Base-by-base conservation (phyloP, 306 rosid genomes). In the Gillenia trifoliata region DNA sequence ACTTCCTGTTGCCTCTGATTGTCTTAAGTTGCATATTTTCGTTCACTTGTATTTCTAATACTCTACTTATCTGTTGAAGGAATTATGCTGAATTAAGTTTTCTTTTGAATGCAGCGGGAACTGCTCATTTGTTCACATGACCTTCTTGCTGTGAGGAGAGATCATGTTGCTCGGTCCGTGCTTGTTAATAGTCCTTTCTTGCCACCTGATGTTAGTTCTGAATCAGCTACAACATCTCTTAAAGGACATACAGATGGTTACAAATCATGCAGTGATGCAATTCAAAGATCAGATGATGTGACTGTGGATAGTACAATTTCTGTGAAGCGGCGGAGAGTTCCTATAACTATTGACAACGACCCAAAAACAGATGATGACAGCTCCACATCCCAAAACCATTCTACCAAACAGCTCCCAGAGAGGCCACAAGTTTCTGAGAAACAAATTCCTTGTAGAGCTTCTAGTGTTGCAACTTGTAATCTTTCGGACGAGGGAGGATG, bases 141-240 rank as follows among this genome's bases (percentile, higher is more conserved):
- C 67, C 82, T 90, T 79, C 98, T 95, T 64, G 91, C 93, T 64
- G 89, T 88, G 49, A 86, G 82, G 82, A 89, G 98, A 80, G 99
- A 95, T 84, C 89, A 92, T 68, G 89, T 84, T 70, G 86, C 97
- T 66, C 89, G 89, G 43, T 85, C 95, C 13, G 75, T 86, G 64
- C 89, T 86, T 43, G 90, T 72, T 73, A 88, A 61, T 11, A 86
- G 85, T 81, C 89, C 92, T 82, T 88, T 86, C 72, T 49, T 80
- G 73, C 90, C 76, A 78, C 96, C 93, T 9, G 96, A 90, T 71
- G 95, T 87, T 75, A 95, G 99, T 79, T 92, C 97, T 7, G 99
- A 92, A 84, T 95, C 99, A 56, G 99, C 97, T 70, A 92, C 99
- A 40, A 95, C 99, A 43, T 95, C 99, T 67, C 89, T 95, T 31